A percentile compares a stretch with the other conserved stretches of the same genome.
These are phyloP conservation scores for Trichoderma atroviride DNA, from an alignment of 2,329 filamentous ascomycete genomes.

Conservation along the genomic window DNA sequence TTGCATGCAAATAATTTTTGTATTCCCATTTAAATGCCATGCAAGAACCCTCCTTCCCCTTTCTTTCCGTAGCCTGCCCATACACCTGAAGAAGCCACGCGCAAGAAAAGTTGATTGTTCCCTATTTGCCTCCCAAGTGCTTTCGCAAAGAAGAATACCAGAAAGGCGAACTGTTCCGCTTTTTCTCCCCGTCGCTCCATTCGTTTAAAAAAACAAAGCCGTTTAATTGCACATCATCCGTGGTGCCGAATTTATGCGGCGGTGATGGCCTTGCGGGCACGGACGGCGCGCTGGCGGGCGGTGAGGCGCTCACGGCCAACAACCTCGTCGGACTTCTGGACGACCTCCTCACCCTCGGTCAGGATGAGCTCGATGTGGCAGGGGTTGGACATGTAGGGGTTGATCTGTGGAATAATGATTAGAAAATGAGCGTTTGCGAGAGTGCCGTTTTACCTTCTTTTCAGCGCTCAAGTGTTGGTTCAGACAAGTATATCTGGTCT, in stretches of 20 bases:
- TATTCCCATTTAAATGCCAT: constrained; percentile 45
- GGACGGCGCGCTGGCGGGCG: constrained; percentile 87
- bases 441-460: no score
- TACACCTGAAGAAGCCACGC: constrained; percentile 47
- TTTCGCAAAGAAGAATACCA: constrained; percentile 24
- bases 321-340: constrained; percentile 91
- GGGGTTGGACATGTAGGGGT: constrained; percentile 99
- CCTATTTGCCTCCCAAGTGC: constrained; percentile 27
- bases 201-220: constrained; percentile 9
- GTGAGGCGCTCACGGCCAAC: constrained; percentile 71
- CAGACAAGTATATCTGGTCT: neutral
- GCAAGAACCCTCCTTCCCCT: constrained; percentile 32
- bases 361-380: constrained; percentile 99
- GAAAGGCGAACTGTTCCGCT: neutral
- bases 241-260: constrained; percentile 55
- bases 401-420: constrained; percentile 69
- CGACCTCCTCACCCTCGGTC: constrained; percentile 93
- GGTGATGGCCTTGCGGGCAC: constrained; percentile 65
- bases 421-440: constrained; percentile 29
- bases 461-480: neutral
- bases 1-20: constrained; percentile 37
- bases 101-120: constrained; percentile 28
- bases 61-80: constrained; percentile 40
- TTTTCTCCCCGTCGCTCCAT: neutral
- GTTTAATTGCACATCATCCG: neutral